Base-by-base conservation (phyloP, 2,329 filamentous ascomycete genomes). In the Paecilomyces variotii region DNA sequence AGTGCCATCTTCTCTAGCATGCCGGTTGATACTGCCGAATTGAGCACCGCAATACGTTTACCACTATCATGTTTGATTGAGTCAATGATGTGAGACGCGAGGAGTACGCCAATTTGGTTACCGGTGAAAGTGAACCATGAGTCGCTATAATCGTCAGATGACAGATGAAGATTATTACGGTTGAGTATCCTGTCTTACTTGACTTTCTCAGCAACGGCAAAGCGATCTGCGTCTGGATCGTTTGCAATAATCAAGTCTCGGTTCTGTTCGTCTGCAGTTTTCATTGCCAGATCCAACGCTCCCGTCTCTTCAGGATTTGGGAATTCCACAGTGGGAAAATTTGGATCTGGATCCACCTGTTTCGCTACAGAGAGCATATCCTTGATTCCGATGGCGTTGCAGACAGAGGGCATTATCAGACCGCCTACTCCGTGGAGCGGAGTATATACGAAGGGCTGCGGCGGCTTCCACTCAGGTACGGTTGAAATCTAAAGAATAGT, bases 251-350 rank as follows among this genome's bases (percentile, higher is more conserved):
- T 80, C 49, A 87, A 67, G 4, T 70, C 71, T 59, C 79, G 78
- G 19, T 73, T 75, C 19, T 78, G 67, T 55, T 72, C 69, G 53
- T 84, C 78, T 28, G 84, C 85, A 2, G 79, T 79, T 61, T 77
- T 67, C 55, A 84, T 83, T 1, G 85, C 82, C 34, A 86, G 74
- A 64, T 86, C 79, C 11, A 87, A 71, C 2, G 85, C 84, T 5
- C 84, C 84, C 58, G 80, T 80, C 65, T 87, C 85, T 67, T 87
- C 85, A 0, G 85, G 85, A 63, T 87, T 87, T 0, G 85, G 85
- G 61, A 87, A 87, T 27, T 79, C 78, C 12, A 87, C 83, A 0
- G 84, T 87, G 0, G 84, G 82, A 57, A 87, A 87, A 58, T 85
- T 79, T 0, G 84, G 83, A 65, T 87, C 79, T 4, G 85, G 84